Evolutionary conservation across 331 rosid genomes (phyloP), one percentile per base, ranked within the genome.

Genomic region (Erythrophleum ivorense): DNA sequence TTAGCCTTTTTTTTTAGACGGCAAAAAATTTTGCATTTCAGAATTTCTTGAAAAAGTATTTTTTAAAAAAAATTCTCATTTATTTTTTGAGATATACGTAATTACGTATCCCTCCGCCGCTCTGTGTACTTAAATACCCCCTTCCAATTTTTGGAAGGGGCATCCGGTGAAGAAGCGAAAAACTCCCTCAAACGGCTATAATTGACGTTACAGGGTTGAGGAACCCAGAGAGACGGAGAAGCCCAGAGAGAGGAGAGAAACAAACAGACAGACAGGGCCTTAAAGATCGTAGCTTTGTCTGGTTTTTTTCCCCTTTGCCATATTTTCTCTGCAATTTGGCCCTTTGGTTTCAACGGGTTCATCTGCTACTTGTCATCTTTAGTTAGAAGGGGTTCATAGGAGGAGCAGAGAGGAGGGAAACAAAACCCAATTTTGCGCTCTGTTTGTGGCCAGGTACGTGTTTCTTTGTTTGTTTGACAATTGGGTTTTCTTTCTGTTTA

Each of bases 161-260:
- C 52, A 53, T 79, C 68, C 67, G 75, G 83, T 45, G 80, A 88
- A 16, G 64, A 77, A 86, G 87, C 75, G 57, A 74, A 86, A 77
- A 77, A 75, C 84, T 54, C 77, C 84, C 86, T 85, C 89, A 81
- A 90, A 88, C 90, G 91, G 94, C 92, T 90, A 84, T 88, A 74
- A 90, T 70, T 85, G 88, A 83, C 90, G 89, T 90, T 81, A 71
- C 81, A 63, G 53, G 75, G 50, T 7, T 14, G 16, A 18, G 50
- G 3, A 67, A 19, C 52, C 3, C 38, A 69, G 74, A 45, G 11
- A 19, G n/a, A n/a, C 33, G 9, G 5, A 68, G 74, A 43, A 19
- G 7, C 45, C 69, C 69, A 11, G 38, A 41, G 55, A 19, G 73
- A 59, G 66, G 68, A 33, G 43, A 6, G 10, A 31, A 1, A 54